phyloP scores from a whole-genome alignment of 1,284 basidiomycete species.

The Taiwanofungus camphoratus region DNA sequence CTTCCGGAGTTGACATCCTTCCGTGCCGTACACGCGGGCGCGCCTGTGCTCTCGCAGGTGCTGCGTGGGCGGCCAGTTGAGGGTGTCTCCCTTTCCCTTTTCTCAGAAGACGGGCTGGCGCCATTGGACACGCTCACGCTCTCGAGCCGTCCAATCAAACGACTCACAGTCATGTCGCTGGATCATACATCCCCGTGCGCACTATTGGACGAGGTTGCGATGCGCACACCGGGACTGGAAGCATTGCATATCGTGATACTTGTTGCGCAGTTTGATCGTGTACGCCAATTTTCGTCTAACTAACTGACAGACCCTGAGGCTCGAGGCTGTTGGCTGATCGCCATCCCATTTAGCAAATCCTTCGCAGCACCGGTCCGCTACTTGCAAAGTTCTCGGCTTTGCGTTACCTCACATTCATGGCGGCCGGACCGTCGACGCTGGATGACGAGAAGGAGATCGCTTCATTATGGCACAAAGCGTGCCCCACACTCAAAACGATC shows the following conservation, averaged over 20 bases:
- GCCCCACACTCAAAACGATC: constrained; percentile 37
- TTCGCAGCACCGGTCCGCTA: constrained; percentile 23
- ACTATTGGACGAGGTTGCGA: constrained; percentile 41
- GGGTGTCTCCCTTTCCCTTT: constrained; percentile 48
- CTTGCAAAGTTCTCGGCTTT: constrained; percentile 30
- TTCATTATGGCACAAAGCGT: constrained; percentile 32
- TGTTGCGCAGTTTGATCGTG: constrained; percentile 38
- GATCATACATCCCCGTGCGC: constrained; percentile 37
- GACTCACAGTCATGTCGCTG: constrained; percentile 54
- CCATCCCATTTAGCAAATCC: constrained; percentile 21
- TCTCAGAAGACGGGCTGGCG: constrained; percentile 29
- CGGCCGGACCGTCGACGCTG: constrained; percentile 22
- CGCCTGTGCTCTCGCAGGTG: constrained; percentile 38
- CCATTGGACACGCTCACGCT: constrained; percentile 41
- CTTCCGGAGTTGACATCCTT: constrained; percentile 45
- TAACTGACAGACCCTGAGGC: neutral
- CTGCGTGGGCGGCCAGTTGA: constrained; percentile 45
- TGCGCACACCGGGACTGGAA: constrained; percentile 42
- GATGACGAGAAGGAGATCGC: constrained; percentile 32
- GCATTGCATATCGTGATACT: constrained; percentile 53
- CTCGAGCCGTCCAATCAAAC: constrained; percentile 35
- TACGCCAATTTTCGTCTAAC: constrained; percentile 22
- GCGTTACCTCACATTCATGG: constrained; percentile 38
- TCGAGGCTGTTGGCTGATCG: neutral
- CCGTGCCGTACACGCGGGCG: constrained; percentile 49